These are phyloP conservation scores for Bruguiera parviflora DNA, from an alignment of 345 rosid genomes.

Conservation along the genomic window DNA sequence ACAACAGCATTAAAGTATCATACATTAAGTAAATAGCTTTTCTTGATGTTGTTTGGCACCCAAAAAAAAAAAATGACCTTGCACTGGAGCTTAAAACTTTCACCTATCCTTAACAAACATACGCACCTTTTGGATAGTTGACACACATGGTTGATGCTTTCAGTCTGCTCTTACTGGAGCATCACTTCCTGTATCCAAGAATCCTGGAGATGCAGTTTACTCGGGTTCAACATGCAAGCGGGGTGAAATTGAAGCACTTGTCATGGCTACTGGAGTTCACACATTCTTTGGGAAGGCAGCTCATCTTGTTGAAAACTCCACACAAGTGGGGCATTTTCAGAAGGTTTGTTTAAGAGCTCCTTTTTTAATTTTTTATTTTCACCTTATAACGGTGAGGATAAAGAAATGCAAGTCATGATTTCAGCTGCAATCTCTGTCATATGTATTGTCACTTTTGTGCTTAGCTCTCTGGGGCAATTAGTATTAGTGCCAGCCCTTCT, in stretches of 20 bases:
- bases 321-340: constrained; percentile 37
- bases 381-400: not conserved
- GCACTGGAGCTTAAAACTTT: not conserved
- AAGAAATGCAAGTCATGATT: not conserved
- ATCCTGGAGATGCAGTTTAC: constrained; percentile 33
- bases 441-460: not conserved
- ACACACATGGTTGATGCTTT: constrained; percentile 6
- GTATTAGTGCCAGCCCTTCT: not conserved
- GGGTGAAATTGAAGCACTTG: constrained; percentile 41
- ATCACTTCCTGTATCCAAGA: constrained; percentile 43
- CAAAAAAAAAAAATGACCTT: too few relatives aligned
- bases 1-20: too few relatives aligned
- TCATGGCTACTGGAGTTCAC: constrained; percentile 39
- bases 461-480: not conserved
- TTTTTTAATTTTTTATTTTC: not conserved
- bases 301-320: constrained; percentile 41
- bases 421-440: not conserved
- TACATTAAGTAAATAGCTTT: too few relatives aligned
- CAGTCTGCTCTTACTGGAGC: constrained; percentile 58
- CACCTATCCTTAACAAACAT: not conserved
- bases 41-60: too few relatives aligned
- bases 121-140: not conserved
- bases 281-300: constrained; percentile 44
- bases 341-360: constrained; percentile 9
- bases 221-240: constrained; percentile 47